Conservation (phyloP, 1,284 basidiomycete species). For the Trichosporon ovoides region DNA sequence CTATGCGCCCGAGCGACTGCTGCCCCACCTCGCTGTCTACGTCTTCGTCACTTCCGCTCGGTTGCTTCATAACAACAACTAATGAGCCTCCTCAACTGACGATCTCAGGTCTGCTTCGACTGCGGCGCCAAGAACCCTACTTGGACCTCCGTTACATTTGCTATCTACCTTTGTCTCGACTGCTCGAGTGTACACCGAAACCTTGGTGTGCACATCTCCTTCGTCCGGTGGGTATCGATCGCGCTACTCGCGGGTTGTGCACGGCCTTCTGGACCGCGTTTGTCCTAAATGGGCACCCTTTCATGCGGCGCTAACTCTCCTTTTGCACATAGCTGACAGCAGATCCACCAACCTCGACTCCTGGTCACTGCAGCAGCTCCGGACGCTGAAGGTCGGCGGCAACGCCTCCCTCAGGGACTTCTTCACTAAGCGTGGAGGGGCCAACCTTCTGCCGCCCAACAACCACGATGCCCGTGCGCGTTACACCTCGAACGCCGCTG, state of each 20-base stretch:
- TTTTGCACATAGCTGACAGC: constrained; percentile 15
- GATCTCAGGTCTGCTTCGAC: constrained; percentile 82
- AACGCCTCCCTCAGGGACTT: constrained; percentile 86
- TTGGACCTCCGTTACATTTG: constrained; percentile 95
- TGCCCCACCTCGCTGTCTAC: background rate
- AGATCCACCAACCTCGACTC: constrained; percentile 96
- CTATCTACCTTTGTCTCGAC: constrained; percentile 95
- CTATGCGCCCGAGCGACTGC: too few species aligned
- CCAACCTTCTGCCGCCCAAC: constrained; percentile 57
- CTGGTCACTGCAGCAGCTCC: constrained; percentile 86
- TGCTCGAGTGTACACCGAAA: constrained; percentile 94
- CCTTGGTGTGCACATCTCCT: constrained; percentile 97
- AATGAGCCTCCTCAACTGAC: background rate
- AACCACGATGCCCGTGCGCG: constrained; percentile 82
- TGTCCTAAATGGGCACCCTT: too few species aligned
- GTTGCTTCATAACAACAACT: too few species aligned
- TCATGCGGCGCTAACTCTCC: background rate
- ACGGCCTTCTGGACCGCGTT: too few species aligned
- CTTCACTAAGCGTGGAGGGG: constrained; percentile 79
- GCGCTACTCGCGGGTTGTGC: too few species aligned
- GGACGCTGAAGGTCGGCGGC: constrained; percentile 94
- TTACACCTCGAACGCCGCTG: constrained; percentile 76
- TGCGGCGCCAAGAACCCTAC: constrained; percentile 95
- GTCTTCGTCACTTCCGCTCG: background rate
- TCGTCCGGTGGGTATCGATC: constrained; percentile 74